Conservation (phyloP, 2,329 filamentous ascomycete species). For the Penicillium rolfsii region DNA sequence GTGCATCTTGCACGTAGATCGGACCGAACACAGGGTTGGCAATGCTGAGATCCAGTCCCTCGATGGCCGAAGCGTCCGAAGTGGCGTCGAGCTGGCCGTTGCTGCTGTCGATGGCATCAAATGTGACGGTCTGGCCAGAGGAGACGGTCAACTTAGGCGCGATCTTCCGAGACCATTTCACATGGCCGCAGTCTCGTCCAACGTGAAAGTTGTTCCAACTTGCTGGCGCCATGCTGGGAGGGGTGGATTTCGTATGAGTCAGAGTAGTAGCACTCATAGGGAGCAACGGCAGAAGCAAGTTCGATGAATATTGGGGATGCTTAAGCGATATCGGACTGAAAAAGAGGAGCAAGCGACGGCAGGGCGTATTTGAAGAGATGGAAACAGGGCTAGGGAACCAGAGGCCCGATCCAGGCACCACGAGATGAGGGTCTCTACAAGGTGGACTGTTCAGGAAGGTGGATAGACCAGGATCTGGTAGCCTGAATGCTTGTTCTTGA, state of each 20-base stretch:
- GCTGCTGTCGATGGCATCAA: conserved; percentile 56
- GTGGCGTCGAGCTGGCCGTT: conserved; percentile 54
- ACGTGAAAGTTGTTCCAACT: conserved; percentile 38
- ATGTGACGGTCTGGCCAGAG: conserved; percentile 53
- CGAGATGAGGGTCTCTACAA: conserved; percentile 25
- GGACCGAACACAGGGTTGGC: conserved; percentile 58
- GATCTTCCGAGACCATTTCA: conserved; percentile 55
- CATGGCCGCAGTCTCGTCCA: conserved; percentile 44
- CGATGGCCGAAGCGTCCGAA: conserved; percentile 47
- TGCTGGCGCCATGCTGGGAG: conserved; percentile 19
- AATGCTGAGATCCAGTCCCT: conserved; percentile 46
- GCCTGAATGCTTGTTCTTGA: conserved; percentile 26
- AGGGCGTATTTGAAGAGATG: conserved; percentile 1
- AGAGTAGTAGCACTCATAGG: conserved; percentile 21
- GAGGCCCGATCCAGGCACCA: conserved; percentile 12
- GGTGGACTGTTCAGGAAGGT: conserved; percentile 32
- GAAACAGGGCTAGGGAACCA: neutral
- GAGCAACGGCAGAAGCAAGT: neutral
- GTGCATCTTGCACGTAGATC: conserved; percentile 53
- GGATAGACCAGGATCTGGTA: conserved; percentile 26
- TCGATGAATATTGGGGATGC: neutral
- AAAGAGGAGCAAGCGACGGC: neutral
- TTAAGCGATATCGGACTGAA: neutral
- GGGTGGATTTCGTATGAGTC: conserved; percentile 15
- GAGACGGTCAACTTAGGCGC: conserved; percentile 52